Conservation (phyloP, 768 basidiomycete species). For the Tulasnella sp. region DNA sequence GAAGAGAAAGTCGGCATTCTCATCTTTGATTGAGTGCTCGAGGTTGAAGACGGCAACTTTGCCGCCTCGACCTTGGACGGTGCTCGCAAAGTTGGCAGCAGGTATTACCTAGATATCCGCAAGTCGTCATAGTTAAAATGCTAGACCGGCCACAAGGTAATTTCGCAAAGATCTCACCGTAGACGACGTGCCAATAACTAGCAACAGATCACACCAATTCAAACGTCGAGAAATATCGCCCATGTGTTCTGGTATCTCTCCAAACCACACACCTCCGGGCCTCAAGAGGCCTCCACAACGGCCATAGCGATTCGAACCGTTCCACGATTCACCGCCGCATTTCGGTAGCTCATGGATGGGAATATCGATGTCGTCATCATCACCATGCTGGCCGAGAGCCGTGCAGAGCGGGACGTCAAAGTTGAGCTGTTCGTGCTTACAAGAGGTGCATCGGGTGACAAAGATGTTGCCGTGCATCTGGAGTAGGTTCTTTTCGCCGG, state of each 20-base stretch:
- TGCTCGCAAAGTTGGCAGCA: constrained; percentile 21
- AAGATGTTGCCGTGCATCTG: constrained; percentile 58
- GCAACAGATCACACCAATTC: constrained; percentile 39
- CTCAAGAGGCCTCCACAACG: constrained; percentile 35
- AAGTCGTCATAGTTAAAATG: no score
- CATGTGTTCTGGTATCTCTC: constrained; percentile 35
- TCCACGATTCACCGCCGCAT: no score
- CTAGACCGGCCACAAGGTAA: no score
- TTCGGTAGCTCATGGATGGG: constrained; percentile 28
- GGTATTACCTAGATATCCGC: constrained; percentile 21
- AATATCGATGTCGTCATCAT: constrained; percentile 21
- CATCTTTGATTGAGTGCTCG: constrained; percentile 15
- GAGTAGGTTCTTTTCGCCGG: constrained; percentile 7
- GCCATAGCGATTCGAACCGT: not conserved
- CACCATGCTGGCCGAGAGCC: constrained; percentile 21
- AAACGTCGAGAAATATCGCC: constrained; percentile 36
- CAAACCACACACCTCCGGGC: constrained; percentile 53
- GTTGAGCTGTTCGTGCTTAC: constrained; percentile 35
- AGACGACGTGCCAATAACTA: constrained; percentile 48
- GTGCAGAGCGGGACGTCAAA: constrained; percentile 36
- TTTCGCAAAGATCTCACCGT: constrained; percentile 26
- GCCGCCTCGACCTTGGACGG: constrained; percentile 19
- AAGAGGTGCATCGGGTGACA: constrained; percentile 43
- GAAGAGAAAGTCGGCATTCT: constrained; percentile 21
- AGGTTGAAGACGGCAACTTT: constrained; percentile 24